Evolutionary conservation across 371 early-diverging fungal genomes (phyloP).

Genomic region (Sporodiniella umbellata): DNA sequence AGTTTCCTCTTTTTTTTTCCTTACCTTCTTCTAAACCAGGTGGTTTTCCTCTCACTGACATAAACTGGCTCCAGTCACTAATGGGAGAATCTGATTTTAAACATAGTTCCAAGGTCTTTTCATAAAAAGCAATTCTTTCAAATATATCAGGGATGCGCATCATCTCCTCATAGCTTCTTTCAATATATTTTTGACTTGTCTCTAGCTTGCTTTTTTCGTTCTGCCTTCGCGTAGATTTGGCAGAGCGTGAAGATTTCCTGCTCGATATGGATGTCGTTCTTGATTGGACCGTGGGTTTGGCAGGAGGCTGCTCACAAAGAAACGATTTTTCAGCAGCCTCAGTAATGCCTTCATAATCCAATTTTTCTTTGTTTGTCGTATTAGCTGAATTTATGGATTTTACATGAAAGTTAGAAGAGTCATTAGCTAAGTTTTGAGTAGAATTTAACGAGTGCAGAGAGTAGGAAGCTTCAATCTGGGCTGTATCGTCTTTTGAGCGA

Average conservation of each 20-base stretch:
- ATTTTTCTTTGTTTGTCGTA: not conserved
- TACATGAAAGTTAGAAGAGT: slow-evolving; percentile 1
- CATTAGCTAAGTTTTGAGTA: slow-evolving; percentile 11
- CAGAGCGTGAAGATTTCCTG: slow-evolving; percentile 13
- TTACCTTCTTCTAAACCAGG: slow-evolving; percentile 19
- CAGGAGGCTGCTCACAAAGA: slow-evolving; percentile 2
- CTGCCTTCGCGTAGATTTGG: slow-evolving; percentile 4
- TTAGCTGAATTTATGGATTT: not conserved
- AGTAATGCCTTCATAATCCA: not conserved
- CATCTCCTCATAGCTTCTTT: slow-evolving; percentile 32
- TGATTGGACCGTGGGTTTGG: not conserved
- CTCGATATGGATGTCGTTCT: slow-evolving; percentile 12
- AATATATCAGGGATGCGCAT: slow-evolving; percentile 35
- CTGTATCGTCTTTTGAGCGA: slow-evolving; percentile 5
- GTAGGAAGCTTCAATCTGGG: slow-evolving; percentile 3
- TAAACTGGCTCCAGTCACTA: slow-evolving; percentile 17
- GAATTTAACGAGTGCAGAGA: slow-evolving; percentile 12
- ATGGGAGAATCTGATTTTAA: slow-evolving; percentile 25
- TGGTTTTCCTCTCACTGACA: slow-evolving; percentile 23
- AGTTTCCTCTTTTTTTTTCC: not conserved
- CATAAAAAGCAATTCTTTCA: slow-evolving; percentile 35
- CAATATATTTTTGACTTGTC: slow-evolving; percentile 22
- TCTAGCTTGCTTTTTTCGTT: slow-evolving; percentile 5
- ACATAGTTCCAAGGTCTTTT: slow-evolving; percentile 28
- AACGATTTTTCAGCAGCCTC: not conserved